Evolutionary conservation across 495 filamentous ascomycete species (phyloP).

Genomic region (Xylaria bambusicola): DNA sequence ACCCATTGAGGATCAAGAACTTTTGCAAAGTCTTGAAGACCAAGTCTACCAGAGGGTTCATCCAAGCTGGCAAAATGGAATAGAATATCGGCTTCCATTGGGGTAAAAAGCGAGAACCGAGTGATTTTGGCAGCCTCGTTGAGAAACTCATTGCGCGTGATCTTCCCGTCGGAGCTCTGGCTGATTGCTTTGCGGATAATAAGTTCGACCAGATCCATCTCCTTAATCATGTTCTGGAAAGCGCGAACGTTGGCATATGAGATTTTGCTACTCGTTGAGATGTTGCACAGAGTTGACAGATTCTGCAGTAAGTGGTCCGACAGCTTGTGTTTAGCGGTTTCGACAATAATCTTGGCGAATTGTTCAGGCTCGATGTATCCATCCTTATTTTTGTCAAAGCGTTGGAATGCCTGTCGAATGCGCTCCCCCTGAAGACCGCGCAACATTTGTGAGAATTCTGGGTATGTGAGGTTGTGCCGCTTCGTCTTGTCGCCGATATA

Average conservation of each 20-base stretch:
- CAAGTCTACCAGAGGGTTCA: conserved; percentile 80
- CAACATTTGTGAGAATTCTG: conserved; percentile 97
- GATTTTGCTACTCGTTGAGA: conserved; percentile 87
- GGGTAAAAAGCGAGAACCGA: conserved; percentile 91
- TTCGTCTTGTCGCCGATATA: conserved; percentile 84
- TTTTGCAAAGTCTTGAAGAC: conserved; percentile 83
- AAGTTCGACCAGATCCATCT: conserved; percentile 96
- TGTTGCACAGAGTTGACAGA: conserved; percentile 91
- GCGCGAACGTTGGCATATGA: conserved; percentile 96
- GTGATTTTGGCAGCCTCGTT: conserved; percentile 90
- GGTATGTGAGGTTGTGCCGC: conserved; percentile 88
- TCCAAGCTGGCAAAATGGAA: conserved; percentile 97
- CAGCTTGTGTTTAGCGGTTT: conserved; percentile 94
- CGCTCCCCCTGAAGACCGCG: conserved; percentile 93
- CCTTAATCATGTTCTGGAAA: conserved; percentile 93
- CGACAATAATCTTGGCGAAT: conserved; percentile 92
- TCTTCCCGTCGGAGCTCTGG: conserved; percentile 87
- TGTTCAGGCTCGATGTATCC: conserved; percentile 97
- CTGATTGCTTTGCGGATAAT: conserved; percentile 82
- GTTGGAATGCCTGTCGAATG: conserved; percentile 90
- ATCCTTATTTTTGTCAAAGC: conserved; percentile 89
- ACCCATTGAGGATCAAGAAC: conserved; percentile 94
- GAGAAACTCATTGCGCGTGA: conserved; percentile 89
- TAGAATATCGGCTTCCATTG: conserved; percentile 98
- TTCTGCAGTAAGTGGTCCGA: conserved; percentile 96